phyloP scores from a whole-genome alignment of 345 rosid genomes.

The Bruguiera gymnorhiza region DNA sequence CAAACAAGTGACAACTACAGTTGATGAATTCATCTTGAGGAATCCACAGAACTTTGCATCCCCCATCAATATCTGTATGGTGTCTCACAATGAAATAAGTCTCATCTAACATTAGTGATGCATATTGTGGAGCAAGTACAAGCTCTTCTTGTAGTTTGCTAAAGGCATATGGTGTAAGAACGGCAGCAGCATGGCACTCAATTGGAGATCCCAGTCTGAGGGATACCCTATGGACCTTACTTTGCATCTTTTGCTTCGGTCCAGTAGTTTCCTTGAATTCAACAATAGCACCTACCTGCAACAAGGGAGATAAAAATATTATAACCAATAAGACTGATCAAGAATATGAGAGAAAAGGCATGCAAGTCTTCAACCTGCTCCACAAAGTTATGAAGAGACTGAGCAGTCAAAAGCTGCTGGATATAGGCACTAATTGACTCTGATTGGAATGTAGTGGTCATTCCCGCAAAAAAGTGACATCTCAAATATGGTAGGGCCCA shows the following conservation, averaged over 20 bases:
- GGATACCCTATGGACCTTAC: constrained; percentile 35
- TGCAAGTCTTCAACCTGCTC: constrained; percentile 33
- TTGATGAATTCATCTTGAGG: constrained; percentile 46
- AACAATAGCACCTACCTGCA: constrained; percentile 43
- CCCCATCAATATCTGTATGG: constrained; percentile 42
- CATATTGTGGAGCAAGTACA: constrained; percentile 51
- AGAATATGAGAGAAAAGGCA: background rate
- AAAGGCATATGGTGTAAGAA: constrained; percentile 57
- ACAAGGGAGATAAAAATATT: constrained; percentile 4
- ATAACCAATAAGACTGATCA: background rate
- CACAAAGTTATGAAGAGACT: constrained; percentile 39
- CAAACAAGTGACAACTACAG: constrained; percentile 51
- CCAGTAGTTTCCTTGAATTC: constrained; percentile 33
- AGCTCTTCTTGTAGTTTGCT: constrained; percentile 56
- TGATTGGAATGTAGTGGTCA: constrained; percentile 33
- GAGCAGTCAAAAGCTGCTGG: constrained; percentile 42
- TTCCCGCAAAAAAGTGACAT: constrained; percentile 49
- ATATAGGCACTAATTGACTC: constrained; percentile 40
- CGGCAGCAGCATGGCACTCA: constrained; percentile 52
- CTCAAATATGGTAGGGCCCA: constrained; percentile 64
- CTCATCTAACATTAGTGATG: constrained; percentile 45
- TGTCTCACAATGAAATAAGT: constrained; percentile 47
- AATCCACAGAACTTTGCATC: constrained; percentile 47
- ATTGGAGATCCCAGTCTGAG: constrained; percentile 60
- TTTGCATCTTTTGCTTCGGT: constrained; percentile 41